Conservation (phyloP, 192 early-diverging fungal genomes). For the Linnemannia elongata region DNA sequence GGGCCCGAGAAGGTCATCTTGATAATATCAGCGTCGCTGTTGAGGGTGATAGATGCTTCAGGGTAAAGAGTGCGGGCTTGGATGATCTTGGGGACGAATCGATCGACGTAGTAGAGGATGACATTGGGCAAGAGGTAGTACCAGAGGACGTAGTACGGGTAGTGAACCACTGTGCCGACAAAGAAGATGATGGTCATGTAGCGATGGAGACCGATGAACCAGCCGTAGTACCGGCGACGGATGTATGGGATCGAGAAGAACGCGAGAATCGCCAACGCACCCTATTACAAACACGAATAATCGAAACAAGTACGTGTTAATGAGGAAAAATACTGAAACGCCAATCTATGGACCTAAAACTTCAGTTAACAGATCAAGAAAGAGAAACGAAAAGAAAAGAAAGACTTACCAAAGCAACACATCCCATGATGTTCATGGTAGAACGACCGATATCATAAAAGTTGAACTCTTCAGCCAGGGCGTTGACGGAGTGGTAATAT, state of each 20-base stretch:
- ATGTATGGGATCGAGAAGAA: constrained; percentile 47
- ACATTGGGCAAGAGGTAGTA: constrained; percentile 48
- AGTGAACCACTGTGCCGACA: constrained; percentile 38
- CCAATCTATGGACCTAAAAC: not conserved
- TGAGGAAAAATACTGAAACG: not conserved
- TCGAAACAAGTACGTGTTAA: not conserved
- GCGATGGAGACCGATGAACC: constrained; percentile 42
- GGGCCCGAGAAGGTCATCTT: constrained; percentile 40
- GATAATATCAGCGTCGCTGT: constrained; percentile 47
- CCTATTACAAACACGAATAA: not conserved
- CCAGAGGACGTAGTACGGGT: constrained; percentile 48
- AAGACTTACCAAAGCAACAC: constrained; percentile 35
- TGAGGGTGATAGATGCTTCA: constrained; percentile 29
- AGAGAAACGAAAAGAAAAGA: not conserved
- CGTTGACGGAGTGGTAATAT: constrained; percentile 19
- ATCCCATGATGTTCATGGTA: constrained; percentile 51
- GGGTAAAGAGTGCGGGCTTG: constrained; percentile 30
- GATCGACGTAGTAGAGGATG: constrained; percentile 43
- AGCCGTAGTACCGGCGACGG: constrained; percentile 28
- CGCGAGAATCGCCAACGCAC: constrained; percentile 28
- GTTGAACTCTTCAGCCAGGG: constrained; percentile 22
- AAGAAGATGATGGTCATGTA: constrained; percentile 50
- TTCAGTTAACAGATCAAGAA: not conserved
- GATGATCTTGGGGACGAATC: constrained; percentile 50
- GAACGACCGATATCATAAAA: constrained; percentile 40